A percentile compares a stretch with the other conserved stretches of the same genome.
Conservation (phyloP, 2,329 filamentous ascomycete species). For the Sclerotinia spermophila region DNA sequence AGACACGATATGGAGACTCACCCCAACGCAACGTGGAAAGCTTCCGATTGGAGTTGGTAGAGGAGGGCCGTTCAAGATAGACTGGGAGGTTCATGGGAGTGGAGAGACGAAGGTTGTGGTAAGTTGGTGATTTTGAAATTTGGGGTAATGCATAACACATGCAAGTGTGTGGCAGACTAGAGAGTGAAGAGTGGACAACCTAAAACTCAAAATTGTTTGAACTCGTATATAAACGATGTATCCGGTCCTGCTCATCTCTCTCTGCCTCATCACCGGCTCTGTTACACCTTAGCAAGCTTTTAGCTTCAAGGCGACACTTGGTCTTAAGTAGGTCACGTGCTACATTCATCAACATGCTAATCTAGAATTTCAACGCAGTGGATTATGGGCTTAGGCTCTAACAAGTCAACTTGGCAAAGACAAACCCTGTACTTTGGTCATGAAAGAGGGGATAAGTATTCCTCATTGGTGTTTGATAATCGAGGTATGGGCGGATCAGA, state of each 20-base stretch:
- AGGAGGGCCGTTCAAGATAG: conserved; percentile 71
- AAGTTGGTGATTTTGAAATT: conserved; percentile 11
- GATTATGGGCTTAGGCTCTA: conserved; percentile 75
- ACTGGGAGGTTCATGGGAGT: conserved; percentile 76
- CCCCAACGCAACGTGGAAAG: conserved; percentile 59
- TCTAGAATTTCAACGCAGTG: conserved; percentile 48
- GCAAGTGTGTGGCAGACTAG: conserved; percentile 7
- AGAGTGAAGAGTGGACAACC: not conserved
- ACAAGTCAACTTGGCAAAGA: conserved; percentile 70
- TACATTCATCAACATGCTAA: conserved; percentile 17
- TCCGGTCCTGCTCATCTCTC: not conserved
- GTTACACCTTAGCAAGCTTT: not conserved
- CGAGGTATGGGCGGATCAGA: conserved; percentile 75
- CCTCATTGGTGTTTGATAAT: conserved; percentile 76
- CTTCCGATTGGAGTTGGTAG: conserved; percentile 63
- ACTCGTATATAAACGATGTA: not conserved
- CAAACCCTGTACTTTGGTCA: conserved; percentile 83
- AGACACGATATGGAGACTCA: conserved; percentile 65
- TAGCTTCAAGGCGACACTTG: not conserved
- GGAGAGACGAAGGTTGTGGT: conserved; percentile 72
- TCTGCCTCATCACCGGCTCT: not conserved
- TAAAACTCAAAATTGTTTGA: not conserved
- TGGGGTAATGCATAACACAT: not conserved
- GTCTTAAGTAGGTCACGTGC: not conserved
- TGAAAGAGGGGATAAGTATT: conserved; percentile 61